Conservation (phyloP, 2,329 filamentous ascomycete species). For the Fusarium sp. region DNA sequence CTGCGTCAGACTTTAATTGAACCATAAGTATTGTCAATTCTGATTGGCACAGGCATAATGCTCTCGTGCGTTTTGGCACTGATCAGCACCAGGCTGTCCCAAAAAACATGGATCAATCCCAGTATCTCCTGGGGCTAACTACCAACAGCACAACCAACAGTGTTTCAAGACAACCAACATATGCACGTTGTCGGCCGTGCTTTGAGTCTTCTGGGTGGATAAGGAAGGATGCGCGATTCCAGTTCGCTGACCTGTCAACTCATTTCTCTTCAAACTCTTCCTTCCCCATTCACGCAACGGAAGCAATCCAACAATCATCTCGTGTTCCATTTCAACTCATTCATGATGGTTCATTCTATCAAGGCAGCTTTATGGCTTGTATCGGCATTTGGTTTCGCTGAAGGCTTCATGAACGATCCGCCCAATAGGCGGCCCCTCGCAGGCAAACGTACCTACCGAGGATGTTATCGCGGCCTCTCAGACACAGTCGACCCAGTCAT, state of each 20-base stretch:
- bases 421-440: too few relatives aligned
- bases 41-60: accelerated
- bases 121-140: neutral
- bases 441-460: neutral
- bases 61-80: neutral
- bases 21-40: accelerated
- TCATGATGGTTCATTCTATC: neutral
- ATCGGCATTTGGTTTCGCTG: neutral
- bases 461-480: neutral
- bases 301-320: neutral
- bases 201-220: accelerated
- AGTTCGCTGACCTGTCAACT: accelerated
- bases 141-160: neutral
- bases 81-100: neutral
- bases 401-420: neutral
- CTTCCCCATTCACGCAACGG: too few relatives aligned
- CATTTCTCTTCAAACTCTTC: neutral
- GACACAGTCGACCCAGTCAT: neutral
- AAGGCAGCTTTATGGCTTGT: neutral
- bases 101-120: neutral
- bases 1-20: neutral
- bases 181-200: neutral
- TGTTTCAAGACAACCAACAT: neutral
- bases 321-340: neutral
- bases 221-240: neutral